Conservation (phyloP, 148 eudicot genomes). For the Vaccinium myrtillus region DNA sequence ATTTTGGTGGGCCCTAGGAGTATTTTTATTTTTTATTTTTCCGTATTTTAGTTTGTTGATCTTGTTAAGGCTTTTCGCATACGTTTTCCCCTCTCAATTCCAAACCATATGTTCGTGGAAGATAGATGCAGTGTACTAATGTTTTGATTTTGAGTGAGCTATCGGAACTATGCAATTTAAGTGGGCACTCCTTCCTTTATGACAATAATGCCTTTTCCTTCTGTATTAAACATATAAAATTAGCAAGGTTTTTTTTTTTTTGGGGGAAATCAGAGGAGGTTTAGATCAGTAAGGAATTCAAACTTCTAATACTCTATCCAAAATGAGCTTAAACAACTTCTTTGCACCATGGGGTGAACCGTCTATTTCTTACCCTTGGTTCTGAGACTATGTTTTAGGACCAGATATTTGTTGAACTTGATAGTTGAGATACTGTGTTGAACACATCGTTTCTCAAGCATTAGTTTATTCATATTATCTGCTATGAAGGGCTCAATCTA, state of each 20-base stretch:
- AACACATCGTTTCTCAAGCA: not conserved
- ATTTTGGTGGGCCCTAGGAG: not conserved
- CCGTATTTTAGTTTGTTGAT: not conserved
- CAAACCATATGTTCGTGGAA: not conserved
- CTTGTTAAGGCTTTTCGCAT: not conserved
- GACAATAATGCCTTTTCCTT: not conserved
- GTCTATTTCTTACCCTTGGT: not conserved
- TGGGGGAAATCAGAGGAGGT: not conserved
- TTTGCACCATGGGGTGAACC: not conserved
- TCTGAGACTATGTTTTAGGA: not conserved
- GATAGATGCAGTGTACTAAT: not conserved
- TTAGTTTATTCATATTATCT: not conserved
- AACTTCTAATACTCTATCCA: constrained; percentile 11
- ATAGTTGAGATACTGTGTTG: not conserved
- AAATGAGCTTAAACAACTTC: constrained; percentile 1
- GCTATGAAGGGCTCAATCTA: constrained; percentile 9
- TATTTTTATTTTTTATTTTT: not conserved
- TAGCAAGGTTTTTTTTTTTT: not conserved
- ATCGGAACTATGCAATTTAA: not conserved
- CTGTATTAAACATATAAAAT: not conserved
- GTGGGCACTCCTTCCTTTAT: not conserved
- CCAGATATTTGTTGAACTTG: not conserved
- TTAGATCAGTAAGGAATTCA: not conserved
- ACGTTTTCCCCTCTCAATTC: not conserved
- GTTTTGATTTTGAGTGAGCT: not conserved